phyloP scores from a whole-genome alignment of 495 filamentous ascomycete genomes.

The Melanomma pulvis-pyrius region DNA sequence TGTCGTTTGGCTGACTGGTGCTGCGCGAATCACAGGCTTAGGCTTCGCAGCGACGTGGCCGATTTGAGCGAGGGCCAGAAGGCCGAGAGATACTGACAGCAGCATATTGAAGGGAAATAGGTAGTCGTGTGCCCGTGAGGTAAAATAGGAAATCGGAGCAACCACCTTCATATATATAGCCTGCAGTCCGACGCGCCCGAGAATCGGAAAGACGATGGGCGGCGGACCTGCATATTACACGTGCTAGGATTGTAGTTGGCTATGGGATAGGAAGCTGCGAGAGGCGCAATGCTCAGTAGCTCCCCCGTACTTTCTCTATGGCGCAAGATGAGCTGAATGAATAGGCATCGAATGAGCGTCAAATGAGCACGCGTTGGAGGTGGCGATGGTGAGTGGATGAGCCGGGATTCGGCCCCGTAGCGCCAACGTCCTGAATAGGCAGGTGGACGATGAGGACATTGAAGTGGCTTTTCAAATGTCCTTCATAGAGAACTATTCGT shows the following conservation, averaged over 20 bases:
- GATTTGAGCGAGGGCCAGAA: constrained; percentile 7
- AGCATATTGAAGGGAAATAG: constrained; percentile 18
- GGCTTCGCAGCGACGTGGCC: constrained; percentile 13
- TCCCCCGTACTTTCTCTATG: background rate
- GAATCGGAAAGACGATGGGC: background rate
- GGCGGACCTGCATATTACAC: constrained; percentile 9
- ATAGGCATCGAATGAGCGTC: background rate
- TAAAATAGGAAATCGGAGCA: background rate
- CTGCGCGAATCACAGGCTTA: background rate
- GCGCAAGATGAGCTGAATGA: background rate
- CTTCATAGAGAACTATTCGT: background rate
- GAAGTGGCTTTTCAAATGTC: background rate
- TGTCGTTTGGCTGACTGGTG: constrained; percentile 54
- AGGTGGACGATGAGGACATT: background rate
- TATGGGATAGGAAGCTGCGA: background rate
- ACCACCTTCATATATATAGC: constrained; percentile 13
- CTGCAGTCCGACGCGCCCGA: background rate
- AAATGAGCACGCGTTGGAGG: background rate
- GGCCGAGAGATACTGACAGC: background rate
- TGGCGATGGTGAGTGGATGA: background rate
- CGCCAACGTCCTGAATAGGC: background rate
- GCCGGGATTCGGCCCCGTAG: background rate
- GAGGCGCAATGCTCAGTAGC: background rate
- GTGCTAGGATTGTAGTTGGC: constrained; percentile 17
- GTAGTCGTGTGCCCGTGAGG: constrained; percentile 5